Base-by-base conservation (phyloP, 495 filamentous ascomycete genomes). In the Cercophora sp. region DNA sequence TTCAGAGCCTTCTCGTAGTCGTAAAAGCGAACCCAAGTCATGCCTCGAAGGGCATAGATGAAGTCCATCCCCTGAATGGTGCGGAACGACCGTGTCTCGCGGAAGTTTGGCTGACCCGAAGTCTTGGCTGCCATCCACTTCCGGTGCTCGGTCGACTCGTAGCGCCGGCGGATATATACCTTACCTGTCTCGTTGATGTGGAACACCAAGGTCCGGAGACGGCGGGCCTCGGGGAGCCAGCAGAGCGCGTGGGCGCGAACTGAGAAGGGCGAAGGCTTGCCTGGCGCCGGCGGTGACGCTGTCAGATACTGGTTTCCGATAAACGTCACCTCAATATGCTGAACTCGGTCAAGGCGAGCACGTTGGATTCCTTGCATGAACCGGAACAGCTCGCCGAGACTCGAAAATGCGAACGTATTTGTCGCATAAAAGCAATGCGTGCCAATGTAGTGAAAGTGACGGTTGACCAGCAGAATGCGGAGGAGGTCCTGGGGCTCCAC, bases 381-480 rank as follows among this genome's bases (percentile, higher is more conserved):
- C 3, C 70, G 64, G 6, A 57, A 54, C 22, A 68, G 64, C 44
- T 76, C 72, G 3, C 73, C 73, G 0, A 76, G 58, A 1, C 64
- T 69, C 8, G 70, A 74, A 41, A 76, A 75, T 0, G 70, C 69
- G 19, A 76, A 76, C 0, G 71, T 73, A 45, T 76, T 76, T 0
- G 63, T 41, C 15, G 69, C 72, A 15, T 74, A 74, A 42, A 75
- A 76, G 8, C 61, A 56, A 36, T 75, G 70, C 0, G 56, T 54
- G 3, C 62, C 66, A 5, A 69, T 55, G 23, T 59, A 73, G 19
- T 48, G 50, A 58, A 68, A 70, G 0, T 67, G 54, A 36, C 61
- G 68, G 42, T 48, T 64, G 0, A 74, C 72, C 0, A 58, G 23
- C 0, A 76, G 51, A 1, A 61, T 20, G 0, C 20, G 49, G 0